Evolutionary conservation across 495 filamentous ascomycete genomes (phyloP).

Genomic region (Neurospora sublineolata): DNA sequence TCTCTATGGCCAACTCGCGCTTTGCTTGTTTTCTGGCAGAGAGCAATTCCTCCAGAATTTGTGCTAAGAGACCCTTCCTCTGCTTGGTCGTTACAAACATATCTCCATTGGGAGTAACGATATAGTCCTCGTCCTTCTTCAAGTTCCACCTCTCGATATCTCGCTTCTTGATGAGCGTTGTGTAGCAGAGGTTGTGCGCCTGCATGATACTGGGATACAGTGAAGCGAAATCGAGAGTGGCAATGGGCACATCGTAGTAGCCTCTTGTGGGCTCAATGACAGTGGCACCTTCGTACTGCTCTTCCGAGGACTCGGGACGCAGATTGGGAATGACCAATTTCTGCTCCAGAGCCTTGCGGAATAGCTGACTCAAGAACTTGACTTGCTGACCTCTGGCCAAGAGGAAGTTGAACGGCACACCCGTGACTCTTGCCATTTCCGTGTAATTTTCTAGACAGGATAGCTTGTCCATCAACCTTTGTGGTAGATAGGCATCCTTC

Average conservation of each 20-base stretch:
- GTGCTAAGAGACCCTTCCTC: conserved; percentile 82
- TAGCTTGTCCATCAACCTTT: conserved; percentile 90
- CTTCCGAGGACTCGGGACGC: conserved; percentile 48
- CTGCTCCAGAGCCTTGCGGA: conserved; percentile 85
- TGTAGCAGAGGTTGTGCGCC: conserved; percentile 98
- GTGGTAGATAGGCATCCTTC: conserved; percentile 94
- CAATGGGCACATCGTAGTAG: conserved; percentile 88
- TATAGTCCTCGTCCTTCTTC: conserved; percentile 85
- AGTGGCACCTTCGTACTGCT: conserved; percentile 95
- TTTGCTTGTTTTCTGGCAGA: conserved; percentile 86
- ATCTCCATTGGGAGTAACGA: conserved; percentile 87
- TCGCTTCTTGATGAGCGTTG: conserved; percentile 77
- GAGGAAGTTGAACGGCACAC: conserved; percentile 93
- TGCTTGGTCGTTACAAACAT: conserved; percentile 81
- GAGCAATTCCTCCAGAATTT: conserved; percentile 90
- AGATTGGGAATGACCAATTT: conserved; percentile 87
- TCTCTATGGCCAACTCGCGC: conserved; percentile 80
- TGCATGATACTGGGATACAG: conserved; percentile 99
- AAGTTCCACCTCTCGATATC: conserved; percentile 60
- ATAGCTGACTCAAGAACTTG: conserved; percentile 95
- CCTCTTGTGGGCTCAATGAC: conserved; percentile 91
- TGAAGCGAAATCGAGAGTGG: conserved; percentile 96
- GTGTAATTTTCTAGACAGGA: conserved; percentile 97
- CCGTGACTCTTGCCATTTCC: conserved; percentile 98
- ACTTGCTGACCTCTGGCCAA: conserved; percentile 90